phyloP scores from a whole-genome alignment of 2,329 filamentous ascomycete species.

The Colletotrichum sublineola region DNA sequence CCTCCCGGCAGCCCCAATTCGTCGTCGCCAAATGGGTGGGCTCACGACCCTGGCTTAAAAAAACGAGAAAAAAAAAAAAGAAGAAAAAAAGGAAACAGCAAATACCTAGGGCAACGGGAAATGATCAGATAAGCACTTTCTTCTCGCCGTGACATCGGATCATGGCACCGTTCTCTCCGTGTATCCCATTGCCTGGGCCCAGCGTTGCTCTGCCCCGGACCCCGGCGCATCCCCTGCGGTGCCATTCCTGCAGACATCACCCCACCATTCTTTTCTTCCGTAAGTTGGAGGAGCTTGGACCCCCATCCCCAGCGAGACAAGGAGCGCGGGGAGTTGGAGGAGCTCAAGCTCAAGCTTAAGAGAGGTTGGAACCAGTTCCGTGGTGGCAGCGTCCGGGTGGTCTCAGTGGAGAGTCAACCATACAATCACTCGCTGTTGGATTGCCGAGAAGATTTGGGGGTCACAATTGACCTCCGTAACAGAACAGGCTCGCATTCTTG shows the following conservation, averaged over 20 bases:
- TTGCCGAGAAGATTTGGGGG: not conserved
- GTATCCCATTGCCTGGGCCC: not conserved
- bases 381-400: not conserved
- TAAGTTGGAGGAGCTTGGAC: conserved; percentile 31
- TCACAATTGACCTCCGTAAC: not conserved
- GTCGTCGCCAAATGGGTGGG: conserved; percentile 16
- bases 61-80: not conserved
- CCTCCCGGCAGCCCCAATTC: conserved; percentile 5
- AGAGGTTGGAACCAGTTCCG: not conserved
- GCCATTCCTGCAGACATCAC: conserved; percentile 41
- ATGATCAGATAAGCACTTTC: conserved; percentile 22
- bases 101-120: conserved; percentile 7
- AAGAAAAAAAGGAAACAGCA: conserved; percentile 9
- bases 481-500: not conserved
- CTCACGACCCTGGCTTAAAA: conserved; percentile 21
- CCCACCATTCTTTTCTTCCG: conserved; percentile 21
- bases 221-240: conserved; percentile 12
- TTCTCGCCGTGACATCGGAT: conserved; percentile 2
- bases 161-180: not conserved
- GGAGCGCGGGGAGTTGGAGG: not conserved
- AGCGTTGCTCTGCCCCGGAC: conserved; percentile 4
- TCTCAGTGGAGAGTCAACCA: not conserved
- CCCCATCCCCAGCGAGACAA: conserved; percentile 21
- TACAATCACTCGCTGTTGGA: not conserved
- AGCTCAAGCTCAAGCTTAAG: conserved; percentile 11